phyloP scores from a whole-genome alignment of 1,284 basidiomycete species.

The Papiliotrema nemorosa region DNA sequence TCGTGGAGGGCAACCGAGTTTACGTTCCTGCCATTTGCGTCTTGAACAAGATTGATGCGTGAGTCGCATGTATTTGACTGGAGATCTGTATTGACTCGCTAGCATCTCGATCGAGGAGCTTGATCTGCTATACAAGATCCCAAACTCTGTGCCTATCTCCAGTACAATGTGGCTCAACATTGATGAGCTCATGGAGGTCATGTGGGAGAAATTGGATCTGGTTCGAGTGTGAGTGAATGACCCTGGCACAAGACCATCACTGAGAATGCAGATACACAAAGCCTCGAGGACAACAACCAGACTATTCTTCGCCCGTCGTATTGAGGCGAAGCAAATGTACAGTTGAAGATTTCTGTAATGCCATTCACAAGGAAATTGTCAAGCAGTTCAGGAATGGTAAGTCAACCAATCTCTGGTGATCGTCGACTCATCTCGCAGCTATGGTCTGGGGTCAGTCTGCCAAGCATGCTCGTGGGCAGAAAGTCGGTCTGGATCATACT shows the following conservation, averaged over 20 bases:
- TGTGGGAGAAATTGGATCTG: constrained; percentile 86
- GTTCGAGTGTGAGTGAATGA: constrained; percentile 72
- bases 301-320: constrained; percentile 70
- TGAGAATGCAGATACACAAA: constrained; percentile 66
- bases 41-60: constrained; percentile 80
- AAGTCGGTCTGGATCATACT: constrained; percentile 85
- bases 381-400: constrained; percentile 46
- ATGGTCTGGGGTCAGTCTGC: constrained; percentile 59
- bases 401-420: not conserved
- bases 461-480: constrained; percentile 94
- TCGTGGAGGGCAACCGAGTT: constrained; percentile 88
- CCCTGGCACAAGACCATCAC: not conserved
- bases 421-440: constrained; percentile 48
- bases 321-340: constrained; percentile 59
- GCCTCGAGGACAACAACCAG: constrained; percentile 83
- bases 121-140: constrained; percentile 84
- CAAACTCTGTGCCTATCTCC: constrained; percentile 83
- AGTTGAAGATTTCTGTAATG: constrained; percentile 87
- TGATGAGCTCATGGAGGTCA: constrained; percentile 85
- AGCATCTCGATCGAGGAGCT: constrained; percentile 99
- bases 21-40: constrained; percentile 92
- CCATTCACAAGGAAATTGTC: constrained; percentile 51
- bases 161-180: constrained; percentile 91
- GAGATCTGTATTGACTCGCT: too few species aligned
- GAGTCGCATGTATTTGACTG: too few species aligned